Evolutionary conservation across 768 basidiomycete genomes (phyloP), one percentile per base, ranked within the genome.

Genomic region (Suillus subluteus): DNA sequence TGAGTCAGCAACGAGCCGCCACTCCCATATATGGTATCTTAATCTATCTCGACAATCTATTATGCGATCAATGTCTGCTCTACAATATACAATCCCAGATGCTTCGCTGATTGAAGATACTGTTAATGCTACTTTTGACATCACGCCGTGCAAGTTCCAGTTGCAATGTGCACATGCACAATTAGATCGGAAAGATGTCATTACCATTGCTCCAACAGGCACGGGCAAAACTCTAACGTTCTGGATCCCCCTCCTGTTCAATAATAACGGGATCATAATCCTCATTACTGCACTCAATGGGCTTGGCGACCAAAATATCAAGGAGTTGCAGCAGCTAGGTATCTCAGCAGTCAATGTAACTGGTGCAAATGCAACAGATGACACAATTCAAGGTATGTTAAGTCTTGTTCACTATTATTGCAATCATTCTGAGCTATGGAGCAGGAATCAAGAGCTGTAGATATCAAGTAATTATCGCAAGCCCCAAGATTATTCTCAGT

Each of bases 401-500:
- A 50, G 48, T 50, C 12, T 13, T 50, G 0, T 50, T 50, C 48
- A 48, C 48, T 48, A 48, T 48, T 4, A 13, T 50, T 50, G 48
- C n/a, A 50, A 3, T 50, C 48, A 50, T 3, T 12, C 48, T 50
- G 48, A 50, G 0, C 23, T 50, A 50, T 1, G 6, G 2, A 13
- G n/a, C 48, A 50, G 63, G 12, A 2, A 46, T 64, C 32, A 41
- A 64, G 40, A 26, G 21, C 40, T 12, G 37, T 23, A 68, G 69
- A 4, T 73, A 72, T 58, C 70, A 67, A 40, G 79, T 70, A 8
- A 73, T 82, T 6, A 58, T 82, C 16, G 73, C 75, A 0, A 81
- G 79, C 15, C 81, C 81, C 0, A 80, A 82, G 62, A 79, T 82
- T 79, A 38, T 71, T 4, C 68, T 82, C 70, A 13, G 58, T 23